phyloP scores from a whole-genome alignment of 305 asterid genomes.

The Fraxinus latifolia region DNA sequence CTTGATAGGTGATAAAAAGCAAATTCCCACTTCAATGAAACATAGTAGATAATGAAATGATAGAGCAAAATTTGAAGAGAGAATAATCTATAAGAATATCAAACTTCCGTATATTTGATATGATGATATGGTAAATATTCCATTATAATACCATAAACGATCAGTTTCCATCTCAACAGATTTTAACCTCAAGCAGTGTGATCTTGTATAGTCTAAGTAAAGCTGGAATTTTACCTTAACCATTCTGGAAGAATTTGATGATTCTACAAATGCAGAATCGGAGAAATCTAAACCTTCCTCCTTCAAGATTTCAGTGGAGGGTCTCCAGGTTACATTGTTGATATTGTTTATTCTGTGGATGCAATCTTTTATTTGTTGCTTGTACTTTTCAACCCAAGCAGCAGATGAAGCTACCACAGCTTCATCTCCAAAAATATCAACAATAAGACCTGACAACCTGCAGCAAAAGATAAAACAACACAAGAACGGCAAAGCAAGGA shows the following conservation, averaged over 20 bases:
- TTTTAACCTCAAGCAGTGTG: neutral
- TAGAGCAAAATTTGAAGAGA: neutral
- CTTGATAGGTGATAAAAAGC: neutral
- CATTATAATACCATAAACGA: neutral
- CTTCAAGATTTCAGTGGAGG: constrained; percentile 76
- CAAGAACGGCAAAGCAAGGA: neutral
- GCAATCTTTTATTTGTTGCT: constrained; percentile 55
- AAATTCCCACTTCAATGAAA: neutral
- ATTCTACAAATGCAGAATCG: constrained; percentile 37
- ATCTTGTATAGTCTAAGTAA: neutral
- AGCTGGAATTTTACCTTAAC: constrained; percentile 47
- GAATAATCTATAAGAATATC: neutral
- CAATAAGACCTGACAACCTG: constrained; percentile 92
- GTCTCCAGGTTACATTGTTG: constrained; percentile 79
- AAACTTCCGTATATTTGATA: neutral
- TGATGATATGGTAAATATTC: neutral
- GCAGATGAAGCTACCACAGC: constrained; percentile 98
- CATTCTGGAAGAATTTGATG: constrained; percentile 42
- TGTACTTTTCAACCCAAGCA: constrained; percentile 97
- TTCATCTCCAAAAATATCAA: constrained; percentile 83
- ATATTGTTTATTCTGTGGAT: constrained; percentile 44
- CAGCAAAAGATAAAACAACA: constrained; percentile 17
- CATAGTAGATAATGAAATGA: neutral
- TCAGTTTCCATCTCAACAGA: constrained; percentile 1
- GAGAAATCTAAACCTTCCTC: constrained; percentile 84